Percentiles rank a stretch among this genome's conserved stretches.
Conservation (phyloP, 768 basidiomycete genomes). For the Mycena albidolilacea region DNA sequence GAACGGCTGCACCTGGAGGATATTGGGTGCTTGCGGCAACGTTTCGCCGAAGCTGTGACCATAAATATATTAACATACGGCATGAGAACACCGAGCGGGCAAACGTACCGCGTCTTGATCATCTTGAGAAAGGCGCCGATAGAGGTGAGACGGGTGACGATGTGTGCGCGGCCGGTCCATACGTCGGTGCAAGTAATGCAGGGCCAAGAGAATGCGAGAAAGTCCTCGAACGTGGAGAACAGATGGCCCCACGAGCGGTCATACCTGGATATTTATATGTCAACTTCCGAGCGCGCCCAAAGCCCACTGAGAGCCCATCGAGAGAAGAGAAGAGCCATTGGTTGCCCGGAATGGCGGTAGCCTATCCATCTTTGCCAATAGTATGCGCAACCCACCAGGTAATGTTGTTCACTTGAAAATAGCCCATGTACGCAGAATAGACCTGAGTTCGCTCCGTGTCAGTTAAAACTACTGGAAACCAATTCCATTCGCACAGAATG, state of each 20-base stretch:
- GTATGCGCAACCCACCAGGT: constrained; percentile 65
- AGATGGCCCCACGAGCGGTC: constrained; percentile 86
- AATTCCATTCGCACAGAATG: constrained; percentile 12
- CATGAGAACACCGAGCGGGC: neutral
- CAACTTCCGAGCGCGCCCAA: neutral
- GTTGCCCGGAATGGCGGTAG: neutral
- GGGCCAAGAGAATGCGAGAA: constrained; percentile 88
- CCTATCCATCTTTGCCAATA: neutral
- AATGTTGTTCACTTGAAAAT: constrained; percentile 80
- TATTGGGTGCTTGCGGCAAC: constrained; percentile 79
- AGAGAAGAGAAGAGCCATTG: constrained; percentile 2
- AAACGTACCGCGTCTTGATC: constrained; percentile 81
- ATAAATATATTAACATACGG: neutral
- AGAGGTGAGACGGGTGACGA: constrained; percentile 82
- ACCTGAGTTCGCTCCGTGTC: constrained; percentile 77
- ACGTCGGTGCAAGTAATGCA: constrained; percentile 82
- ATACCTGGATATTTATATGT: constrained; percentile 63
- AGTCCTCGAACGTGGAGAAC: constrained; percentile 85
- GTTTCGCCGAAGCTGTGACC: constrained; percentile 78
- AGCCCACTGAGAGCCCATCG: neutral
- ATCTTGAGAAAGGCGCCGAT: constrained; percentile 86
- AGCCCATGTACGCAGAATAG: constrained; percentile 66
- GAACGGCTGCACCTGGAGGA: constrained; percentile 77
- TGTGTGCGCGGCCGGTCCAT: constrained; percentile 80
- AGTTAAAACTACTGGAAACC: constrained; percentile 52